Base-by-base conservation (phyloP, 169 alveolate species). In the Cryptosporidium muris region DNA sequence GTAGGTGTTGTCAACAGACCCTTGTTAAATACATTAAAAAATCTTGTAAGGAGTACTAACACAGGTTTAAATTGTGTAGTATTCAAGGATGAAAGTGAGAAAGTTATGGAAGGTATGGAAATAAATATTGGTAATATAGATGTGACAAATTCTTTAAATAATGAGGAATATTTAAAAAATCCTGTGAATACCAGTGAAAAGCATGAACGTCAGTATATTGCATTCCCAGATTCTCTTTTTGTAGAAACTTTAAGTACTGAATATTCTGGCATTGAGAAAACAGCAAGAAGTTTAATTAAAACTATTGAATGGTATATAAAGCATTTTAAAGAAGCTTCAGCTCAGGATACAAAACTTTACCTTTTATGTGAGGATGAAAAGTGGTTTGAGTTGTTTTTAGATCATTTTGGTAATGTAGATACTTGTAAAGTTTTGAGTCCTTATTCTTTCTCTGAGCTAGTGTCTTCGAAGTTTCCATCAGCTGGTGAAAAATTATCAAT, bases 401-500 rank as follows among this genome's bases (percentile, higher is more conserved):
- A 0, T 2, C 47, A 53, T 9, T 51, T 81, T 2, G 51, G 68
- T 8, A 40, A 11, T n/a, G n/a, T 43, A 8, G 40, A 56, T 8
- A 42, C 80, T 14, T 64, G 80, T 9, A 34, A 52, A 11, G 51
- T 89, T 53, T 14, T 82, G 5, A 65, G 14, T n/a, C 85, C 90
- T 34, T 74, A 82, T 53, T 92, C 85, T 51, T 92, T 62, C 48
- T 66, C 80, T 9, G 56, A 82, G 16, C 45, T 48, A 51, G 65
- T 81, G 40, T 80, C 81, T 14, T 53, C n/a, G 9, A 56, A 66
- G 14, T 63, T 80, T 63, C 82, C 81, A 36, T 91, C 88, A 63
- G 45, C 89, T 43, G 54, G 89, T 45, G 93, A 90, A 52, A 90
- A 65, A 58, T 53, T 90, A 54, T 93, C 94, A 11, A 54, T 65